Evolutionary conservation across 768 basidiomycete species (phyloP), one percentile per base, ranked within the genome.

Genomic region (Amanita exitialis): DNA sequence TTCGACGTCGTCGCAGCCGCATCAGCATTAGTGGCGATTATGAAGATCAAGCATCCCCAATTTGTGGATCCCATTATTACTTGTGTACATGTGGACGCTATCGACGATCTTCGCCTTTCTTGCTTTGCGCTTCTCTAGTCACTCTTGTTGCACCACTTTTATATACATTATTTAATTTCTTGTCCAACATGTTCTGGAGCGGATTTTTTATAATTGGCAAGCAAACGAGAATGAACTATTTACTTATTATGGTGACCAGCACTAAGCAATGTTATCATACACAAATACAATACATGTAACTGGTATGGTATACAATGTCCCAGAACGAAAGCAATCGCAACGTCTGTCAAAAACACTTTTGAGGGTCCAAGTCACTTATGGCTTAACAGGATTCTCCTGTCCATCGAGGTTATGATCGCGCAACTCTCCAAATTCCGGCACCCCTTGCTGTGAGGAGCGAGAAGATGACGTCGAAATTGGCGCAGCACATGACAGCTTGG

Each of bases 1-100:
- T 23, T 41, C 48, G 16, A 42, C 48, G 27, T 49, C 49, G 4
- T 41, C 48, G 27, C 48, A 49, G 37, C 47, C 47, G 4, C 28
- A 36, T 48, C 47, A 39, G 15, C 38, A 49, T 15, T 30, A 20
- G 18, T 39, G 37, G 23, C 37, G 21, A 23, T 18, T n/a, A 49
- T 25, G 23, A 41, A 39, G 47, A 13, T 51, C 39, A 44, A 42
- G 28, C 21, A 35, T 51, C 18, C 47, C 20, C 15, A 49, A 27
- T 30, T n/a, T 32, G 21, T 47, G 15, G n/a, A 13, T 20, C 18
- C 16, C 30, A 12, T 47, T 47, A 35, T 45, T 34, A 27, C 38
- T 42, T 50, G 28, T 30, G 20, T 49, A 20, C 48, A 27, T 43
- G 39, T 21, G 38, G 39, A 50, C 39, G 37, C n/a, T 32, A 32